Conservation (phyloP, 208 protist species). For the Wallacemonas collosoma region DNA sequence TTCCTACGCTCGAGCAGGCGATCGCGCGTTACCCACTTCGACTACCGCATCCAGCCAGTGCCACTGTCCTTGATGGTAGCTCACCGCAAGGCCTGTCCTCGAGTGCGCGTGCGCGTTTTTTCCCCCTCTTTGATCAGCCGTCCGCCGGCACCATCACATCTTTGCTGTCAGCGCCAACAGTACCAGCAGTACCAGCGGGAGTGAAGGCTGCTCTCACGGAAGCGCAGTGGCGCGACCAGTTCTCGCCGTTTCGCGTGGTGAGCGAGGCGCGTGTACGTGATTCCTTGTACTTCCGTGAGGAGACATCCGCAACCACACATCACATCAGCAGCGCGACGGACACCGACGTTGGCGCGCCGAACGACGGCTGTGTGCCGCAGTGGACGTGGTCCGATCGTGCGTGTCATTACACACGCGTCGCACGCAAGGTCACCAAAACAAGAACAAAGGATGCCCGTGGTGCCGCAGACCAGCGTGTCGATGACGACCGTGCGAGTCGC, state of each 20-base stretch:
- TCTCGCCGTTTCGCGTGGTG: slow-evolving; percentile 37
- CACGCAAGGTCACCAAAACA: slow-evolving; percentile 10
- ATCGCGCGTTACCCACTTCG: slow-evolving; percentile 8
- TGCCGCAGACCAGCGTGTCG: too few relatives aligned
- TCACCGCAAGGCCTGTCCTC: not conserved
- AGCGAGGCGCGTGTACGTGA: slow-evolving; percentile 17
- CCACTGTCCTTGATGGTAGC: not conserved
- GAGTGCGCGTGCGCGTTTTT: not conserved
- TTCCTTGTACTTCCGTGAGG: not conserved
- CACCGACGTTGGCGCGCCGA: too few relatives aligned
- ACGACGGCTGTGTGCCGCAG: not conserved
- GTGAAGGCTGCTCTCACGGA: too few relatives aligned
- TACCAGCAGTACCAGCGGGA: too few relatives aligned
- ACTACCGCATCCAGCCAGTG: not conserved
- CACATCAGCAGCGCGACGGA: too few relatives aligned
- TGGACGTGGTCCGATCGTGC: not conserved
- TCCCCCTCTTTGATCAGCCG: not conserved
- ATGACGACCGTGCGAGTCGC: too few relatives aligned
- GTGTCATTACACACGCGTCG: not conserved
- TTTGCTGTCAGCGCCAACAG: too few relatives aligned
- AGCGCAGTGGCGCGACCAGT: not conserved
- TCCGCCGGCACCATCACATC: not conserved
- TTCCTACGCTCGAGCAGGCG: not conserved
- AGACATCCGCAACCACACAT: not conserved
- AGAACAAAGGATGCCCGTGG: too few relatives aligned